Base-by-base conservation (phyloP, 2,329 filamentous ascomycete genomes). In the Westerdykella sp. region DNA sequence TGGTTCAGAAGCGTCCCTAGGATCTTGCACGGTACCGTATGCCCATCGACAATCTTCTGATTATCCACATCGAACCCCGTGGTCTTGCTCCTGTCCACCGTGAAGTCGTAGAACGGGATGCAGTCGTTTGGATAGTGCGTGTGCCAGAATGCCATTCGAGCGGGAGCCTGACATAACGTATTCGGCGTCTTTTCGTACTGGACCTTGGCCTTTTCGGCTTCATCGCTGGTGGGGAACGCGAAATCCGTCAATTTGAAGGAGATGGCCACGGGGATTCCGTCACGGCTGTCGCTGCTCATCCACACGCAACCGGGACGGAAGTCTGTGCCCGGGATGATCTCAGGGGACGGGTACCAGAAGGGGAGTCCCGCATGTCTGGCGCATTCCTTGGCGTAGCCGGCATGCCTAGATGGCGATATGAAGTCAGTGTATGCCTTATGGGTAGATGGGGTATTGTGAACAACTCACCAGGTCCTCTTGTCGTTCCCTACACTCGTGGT, bases 31-130 rank as follows among this genome's bases (percentile, higher is more conserved):
- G 43, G 43, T 13, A 45, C 21, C 30, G 34, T 45, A 25, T 45
- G 43, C 14, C 43, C 43, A 21, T 38, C 39, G 7, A 41, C 39
- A 22, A 45, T 31, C 11, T 36, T 28, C 21, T 45, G 43, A 25
- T 41, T 37, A 31, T 45, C 43, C 23, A 37, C 32, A 25, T 41
- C 43, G 18, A 45, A 45, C 5, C 43, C 43, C 12, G 39, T 40
- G 18, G 34, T 45, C 9, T 32, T 35, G 39, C 37, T 37, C 11
- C 22, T 38, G 16, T 45, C 39, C 12, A 37, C 34, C n/a, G 15
- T 22, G 21, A 37, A 40, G 15, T 41, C 34, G n/a, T 45, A 45
- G 43, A 36, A 45, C 22, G 43, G 43, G 22, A 41, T 45, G 34
- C 38, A 45, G 5, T 45, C 43, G 22, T 36, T 25, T 9, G 22